A percentile compares a stretch with the other conserved stretches of the same genome.
Evolutionary conservation across 805 yeast genomes (phyloP).

Genomic region (Sungouiella blattae): DNA sequence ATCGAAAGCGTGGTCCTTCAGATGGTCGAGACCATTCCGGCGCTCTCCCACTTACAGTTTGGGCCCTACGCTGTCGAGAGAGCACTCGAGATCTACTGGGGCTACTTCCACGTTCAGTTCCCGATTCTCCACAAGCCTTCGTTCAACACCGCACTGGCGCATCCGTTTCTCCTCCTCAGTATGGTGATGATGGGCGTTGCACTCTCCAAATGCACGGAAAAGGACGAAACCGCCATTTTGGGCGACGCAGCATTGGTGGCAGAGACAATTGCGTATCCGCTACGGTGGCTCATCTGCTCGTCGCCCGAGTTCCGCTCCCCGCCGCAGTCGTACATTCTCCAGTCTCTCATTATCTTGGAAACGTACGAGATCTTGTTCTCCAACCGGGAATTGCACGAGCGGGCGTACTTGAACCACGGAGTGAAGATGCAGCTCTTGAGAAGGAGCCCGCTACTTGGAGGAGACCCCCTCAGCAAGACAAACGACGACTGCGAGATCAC

Average conservation of each 20-base stretch:
- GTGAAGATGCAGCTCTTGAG: conserved; percentile 23
- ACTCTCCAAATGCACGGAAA: not conserved
- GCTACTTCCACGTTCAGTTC: conserved; percentile 8
- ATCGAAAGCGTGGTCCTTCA: not conserved
- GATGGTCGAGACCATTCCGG: not conserved
- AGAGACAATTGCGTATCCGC: conserved; percentile 10
- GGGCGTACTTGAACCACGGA: conserved; percentile 11
- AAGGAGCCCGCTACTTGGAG: conserved; percentile 32
- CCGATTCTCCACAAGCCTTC: conserved; percentile 13
- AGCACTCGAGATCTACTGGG: conserved; percentile 6
- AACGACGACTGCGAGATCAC: conserved; percentile 18
- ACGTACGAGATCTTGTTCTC: conserved; percentile 9
- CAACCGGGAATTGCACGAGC: conserved; percentile 7
- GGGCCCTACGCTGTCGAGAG: not conserved
- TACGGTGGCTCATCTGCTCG: conserved; percentile 11
- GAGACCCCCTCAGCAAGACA: conserved; percentile 33
- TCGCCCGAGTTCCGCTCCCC: conserved; percentile 10
- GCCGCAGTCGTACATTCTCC: conserved; percentile 11
- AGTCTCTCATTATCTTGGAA: conserved; percentile 9
- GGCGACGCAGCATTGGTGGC: conserved; percentile 5
- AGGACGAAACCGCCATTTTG: conserved; percentile 1
- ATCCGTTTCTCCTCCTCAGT: conserved; percentile 8
- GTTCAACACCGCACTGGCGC: conserved; percentile 6
- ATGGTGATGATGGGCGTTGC: conserved; percentile 12
- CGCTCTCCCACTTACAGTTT: not conserved